Evolutionary conservation across 2,329 filamentous ascomycete genomes (phyloP), one percentile per base, ranked within the genome.

Genomic region (Esteya vermicola): DNA sequence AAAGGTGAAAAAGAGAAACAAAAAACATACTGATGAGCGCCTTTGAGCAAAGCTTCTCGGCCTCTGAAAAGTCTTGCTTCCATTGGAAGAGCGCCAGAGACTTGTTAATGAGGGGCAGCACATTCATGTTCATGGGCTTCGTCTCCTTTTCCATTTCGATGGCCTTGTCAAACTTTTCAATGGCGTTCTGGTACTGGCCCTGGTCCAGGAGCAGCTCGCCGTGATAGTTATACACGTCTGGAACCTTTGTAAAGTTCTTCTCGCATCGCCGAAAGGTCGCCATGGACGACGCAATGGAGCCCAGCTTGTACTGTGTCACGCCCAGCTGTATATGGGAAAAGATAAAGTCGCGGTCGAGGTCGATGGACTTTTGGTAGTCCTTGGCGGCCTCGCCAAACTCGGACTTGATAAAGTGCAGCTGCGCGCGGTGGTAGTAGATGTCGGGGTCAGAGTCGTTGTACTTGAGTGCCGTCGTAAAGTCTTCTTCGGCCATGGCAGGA

Each of bases 281-380:
- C 86, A 96, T 96, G 35, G 88, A 94, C 9, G 88, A 95, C 8
- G 91, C 91, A 43, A 98, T 83, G 23, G 85, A 94, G 50, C 91
- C 91, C 82, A 96, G 93, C 78, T 98, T 98, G 71, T 98, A 98
- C 64, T 98, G 91, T 37, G 91, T 98, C 39, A 98, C 91, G 59
- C 91, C 91, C 33, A 98, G 83, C 63, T 98, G 91, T 54, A 98
- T 98, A 65, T 98, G 91, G 8, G 89, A 96, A 73, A 94, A 98
- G 66, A 98, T 98, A 63, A 98, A 98, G 50, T 85, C 79, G 51
- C 78, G 75, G 67, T 98, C 91, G 23, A 98, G 74, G 53, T 98
- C 91, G 54, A 98, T 98, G 3, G 91, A 96, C 66, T 93, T 95
- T 61, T 98, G 91, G 67, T 98, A 98, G 65, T 98, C 91, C 67